These are phyloP conservation scores for Leccinum aurantiacum DNA, from an alignment of 768 basidiomycete genomes.

Conservation along the genomic window DNA sequence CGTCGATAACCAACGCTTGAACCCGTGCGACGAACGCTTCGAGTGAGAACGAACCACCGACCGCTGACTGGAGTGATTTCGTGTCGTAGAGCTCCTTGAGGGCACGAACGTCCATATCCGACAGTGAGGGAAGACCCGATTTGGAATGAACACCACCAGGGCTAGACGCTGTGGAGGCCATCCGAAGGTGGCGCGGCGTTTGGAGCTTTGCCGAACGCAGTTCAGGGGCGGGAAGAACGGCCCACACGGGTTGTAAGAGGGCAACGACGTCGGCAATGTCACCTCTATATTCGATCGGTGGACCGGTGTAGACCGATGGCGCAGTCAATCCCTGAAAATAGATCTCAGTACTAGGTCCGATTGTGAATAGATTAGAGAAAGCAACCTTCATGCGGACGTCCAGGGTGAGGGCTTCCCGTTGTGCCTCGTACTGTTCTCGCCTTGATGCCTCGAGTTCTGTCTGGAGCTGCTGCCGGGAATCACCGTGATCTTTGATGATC, in stretches of 20 bases:
- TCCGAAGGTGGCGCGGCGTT: constrained; percentile 47
- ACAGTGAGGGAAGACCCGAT: constrained; percentile 53
- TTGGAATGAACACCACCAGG: constrained; percentile 30
- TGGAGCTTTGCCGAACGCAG: constrained; percentile 68
- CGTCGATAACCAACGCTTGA: constrained; percentile 79
- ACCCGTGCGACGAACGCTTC: constrained; percentile 79
- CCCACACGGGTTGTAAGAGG: constrained; percentile 74
- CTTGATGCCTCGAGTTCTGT: constrained; percentile 46
- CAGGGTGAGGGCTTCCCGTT: constrained; percentile 39
- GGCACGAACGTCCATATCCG: constrained; percentile 82
- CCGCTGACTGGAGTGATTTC: constrained; percentile 32
- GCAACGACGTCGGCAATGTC: constrained; percentile 57
- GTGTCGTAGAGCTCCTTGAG: constrained; percentile 77
- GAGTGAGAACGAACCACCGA: constrained; percentile 51
- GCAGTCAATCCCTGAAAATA: constrained; percentile 24
- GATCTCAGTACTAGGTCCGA: constrained; percentile 1
- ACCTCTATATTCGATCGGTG: constrained; percentile 33
- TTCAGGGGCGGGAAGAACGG: constrained; percentile 80
- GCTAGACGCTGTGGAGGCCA: constrained; percentile 42
- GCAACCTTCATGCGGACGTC: constrained; percentile 42
- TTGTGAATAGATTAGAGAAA: background rate
- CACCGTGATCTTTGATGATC: constrained; percentile 43
- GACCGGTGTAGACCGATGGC: constrained; percentile 25
- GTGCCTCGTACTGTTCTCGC: constrained; percentile 20
- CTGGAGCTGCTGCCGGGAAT: constrained; percentile 49